Evolutionary conservation across 768 basidiomycete genomes (phyloP).

Genomic region (Sarcodon aspratus): DNA sequence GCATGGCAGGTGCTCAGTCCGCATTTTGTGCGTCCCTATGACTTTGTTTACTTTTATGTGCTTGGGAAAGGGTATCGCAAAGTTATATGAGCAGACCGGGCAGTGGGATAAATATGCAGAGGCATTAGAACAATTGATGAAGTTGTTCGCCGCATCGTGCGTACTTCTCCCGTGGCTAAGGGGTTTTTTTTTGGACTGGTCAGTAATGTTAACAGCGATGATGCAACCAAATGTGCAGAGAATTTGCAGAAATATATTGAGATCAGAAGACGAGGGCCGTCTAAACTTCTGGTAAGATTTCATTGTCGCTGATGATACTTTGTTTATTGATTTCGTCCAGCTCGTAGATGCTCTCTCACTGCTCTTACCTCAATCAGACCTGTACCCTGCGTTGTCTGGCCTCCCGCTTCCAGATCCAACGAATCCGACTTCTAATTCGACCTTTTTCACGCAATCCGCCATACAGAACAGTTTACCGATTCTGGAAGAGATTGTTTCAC

Average conservation of each 20-base stretch:
- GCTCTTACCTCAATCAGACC: constrained; percentile 63
- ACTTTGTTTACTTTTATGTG: background rate
- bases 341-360: constrained; percentile 53
- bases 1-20: constrained; percentile 67
- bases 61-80: constrained; percentile 50
- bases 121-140: constrained; percentile 43
- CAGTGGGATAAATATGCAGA: constrained; percentile 48
- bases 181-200: background rate
- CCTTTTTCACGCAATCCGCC: constrained; percentile 43
- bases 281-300: background rate
- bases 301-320: background rate
- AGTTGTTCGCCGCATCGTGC: constrained; percentile 48
- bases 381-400: constrained; percentile 47
- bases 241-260: constrained; percentile 67
- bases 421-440: constrained; percentile 53
- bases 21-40: background rate
- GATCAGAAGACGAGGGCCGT: constrained; percentile 28
- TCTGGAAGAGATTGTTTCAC: constrained; percentile 57
- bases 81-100: constrained; percentile 55
- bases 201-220: constrained; percentile 35
- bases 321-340: constrained; percentile 24
- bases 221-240: constrained; percentile 73
- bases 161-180: constrained; percentile 8
- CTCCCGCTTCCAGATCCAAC: constrained; percentile 73
- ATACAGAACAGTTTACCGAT: constrained; percentile 61